Evolutionary conservation across 148 eudicot genomes (phyloP), one percentile per base, ranked within the genome.

Genomic region (Polygonum maritimum): DNA sequence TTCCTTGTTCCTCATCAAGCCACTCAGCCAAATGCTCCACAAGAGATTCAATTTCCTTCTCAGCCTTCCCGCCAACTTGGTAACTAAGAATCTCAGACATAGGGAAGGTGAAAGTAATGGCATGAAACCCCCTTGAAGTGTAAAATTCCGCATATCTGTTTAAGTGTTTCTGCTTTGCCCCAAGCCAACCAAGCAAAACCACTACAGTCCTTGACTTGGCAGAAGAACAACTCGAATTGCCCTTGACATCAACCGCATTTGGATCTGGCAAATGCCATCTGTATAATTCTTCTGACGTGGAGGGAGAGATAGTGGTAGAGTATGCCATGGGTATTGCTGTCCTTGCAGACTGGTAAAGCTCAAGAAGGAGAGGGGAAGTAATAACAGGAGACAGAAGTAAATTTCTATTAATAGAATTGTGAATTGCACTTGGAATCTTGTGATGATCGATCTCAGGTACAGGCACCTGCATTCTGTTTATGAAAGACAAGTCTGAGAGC

Each of bases 91-190:
- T 82, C 83, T 96, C 99, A 38, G 89, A 85, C 97, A 96, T 96
- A 12, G 99, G 94, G 75, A 91, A 92, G 35, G 99, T 96, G 77
- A 96, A 96, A 16, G 99, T 92, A 82, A 96, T 91, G 70, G 76
- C 99, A 88, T 92, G 98, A 77, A 85, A 92, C 67, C 99, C 99
- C 84, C 88, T 96, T n/a, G 97, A 91, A 12, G 99, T 91, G 75
- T 96, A 96, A 92, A 90, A 96, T 75, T 92, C 97, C 13, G 98
- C 98, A 77, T 92, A 92, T 83, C 69, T 87, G 45, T 82, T 96
- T 47, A 96, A 85, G 82, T 96, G 99, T 86, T 92, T 96, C 83
- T 96, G 98, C 86, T 92, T 92, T 51, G 99, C 89, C 41, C 99
- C 99, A 75, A 96, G 79, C 99, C 99, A 96, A 77, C 99, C 99